A percentile compares a stretch with the other conserved stretches of the same genome.
Evolutionary conservation across 495 filamentous ascomycete species (phyloP).

Genomic region (Penicillium canescens): DNA sequence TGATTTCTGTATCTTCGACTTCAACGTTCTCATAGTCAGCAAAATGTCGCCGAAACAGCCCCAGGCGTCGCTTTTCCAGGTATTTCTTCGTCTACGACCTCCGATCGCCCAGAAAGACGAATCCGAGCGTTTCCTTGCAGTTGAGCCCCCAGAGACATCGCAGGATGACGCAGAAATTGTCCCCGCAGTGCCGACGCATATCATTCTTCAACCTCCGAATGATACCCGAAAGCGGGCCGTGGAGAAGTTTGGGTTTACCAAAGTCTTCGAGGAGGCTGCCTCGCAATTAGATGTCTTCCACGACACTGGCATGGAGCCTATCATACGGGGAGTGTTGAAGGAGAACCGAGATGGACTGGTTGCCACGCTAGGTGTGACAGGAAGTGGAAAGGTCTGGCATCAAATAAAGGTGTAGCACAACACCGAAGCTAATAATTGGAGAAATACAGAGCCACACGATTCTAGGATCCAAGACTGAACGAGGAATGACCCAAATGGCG

Average conservation of each 20-base stretch:
- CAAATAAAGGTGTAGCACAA: neutral
- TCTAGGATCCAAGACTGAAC: slow-evolving; percentile 80
- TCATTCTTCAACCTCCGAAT: slow-evolving; percentile 82
- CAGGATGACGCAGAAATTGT: slow-evolving; percentile 34
- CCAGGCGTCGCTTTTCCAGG: slow-evolving; percentile 76
- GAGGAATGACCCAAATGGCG: slow-evolving; percentile 87
- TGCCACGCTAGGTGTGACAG: slow-evolving; percentile 92
- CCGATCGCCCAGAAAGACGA: slow-evolving; percentile 46
- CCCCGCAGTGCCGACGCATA: slow-evolving; percentile 65
- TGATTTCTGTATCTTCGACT: slow-evolving; percentile 14
- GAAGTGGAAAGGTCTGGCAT: slow-evolving; percentile 81
- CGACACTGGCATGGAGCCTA: slow-evolving; percentile 69
- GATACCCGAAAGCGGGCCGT: slow-evolving; percentile 78
- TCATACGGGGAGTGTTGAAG: slow-evolving; percentile 77
- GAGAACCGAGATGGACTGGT: slow-evolving; percentile 86
- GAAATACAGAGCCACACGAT: slow-evolving; percentile 88
- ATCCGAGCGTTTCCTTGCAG: slow-evolving; percentile 72
- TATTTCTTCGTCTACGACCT: slow-evolving; percentile 87
- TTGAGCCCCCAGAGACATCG: slow-evolving; percentile 57
- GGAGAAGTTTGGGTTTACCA: slow-evolving; percentile 93
- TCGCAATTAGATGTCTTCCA: slow-evolving; percentile 86
- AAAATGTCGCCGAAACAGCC: slow-evolving; percentile 40
- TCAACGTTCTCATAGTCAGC: slow-evolving; percentile 1
- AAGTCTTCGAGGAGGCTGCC: slow-evolving; percentile 84
- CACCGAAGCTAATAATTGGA: slow-evolving; percentile 17